Conservation (phyloP, 2,329 filamentous ascomycete species). For the Aspergillus sp. region DNA sequence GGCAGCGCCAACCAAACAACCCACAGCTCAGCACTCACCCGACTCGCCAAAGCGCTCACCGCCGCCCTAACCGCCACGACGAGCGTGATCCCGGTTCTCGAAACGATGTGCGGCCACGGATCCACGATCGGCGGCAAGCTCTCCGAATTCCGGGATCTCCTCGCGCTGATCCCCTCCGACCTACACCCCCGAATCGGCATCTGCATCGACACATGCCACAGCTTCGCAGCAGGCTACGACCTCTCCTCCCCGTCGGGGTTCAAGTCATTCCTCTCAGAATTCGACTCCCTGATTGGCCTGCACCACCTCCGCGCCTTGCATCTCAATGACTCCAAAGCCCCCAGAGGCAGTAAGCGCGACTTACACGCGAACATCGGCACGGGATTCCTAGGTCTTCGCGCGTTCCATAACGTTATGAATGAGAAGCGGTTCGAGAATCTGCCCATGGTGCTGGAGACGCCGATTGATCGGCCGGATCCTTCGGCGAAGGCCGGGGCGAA, state of each 20-base stretch:
- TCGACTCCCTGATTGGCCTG: conserved; percentile 74
- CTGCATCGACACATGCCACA: conserved; percentile 95
- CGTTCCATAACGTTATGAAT: conserved; percentile 92
- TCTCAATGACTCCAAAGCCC: conserved; percentile 93
- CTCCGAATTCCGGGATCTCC: conserved; percentile 82
- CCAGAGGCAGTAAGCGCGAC: conserved; percentile 76
- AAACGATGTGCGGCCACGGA: conserved; percentile 92
- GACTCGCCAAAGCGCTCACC: conserved; percentile 82
- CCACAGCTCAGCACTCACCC: conserved; percentile 67
- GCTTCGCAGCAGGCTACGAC: conserved; percentile 93
- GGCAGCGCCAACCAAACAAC: conserved; percentile 72
- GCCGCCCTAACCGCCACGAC: conserved; percentile 73
- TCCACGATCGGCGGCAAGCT: conserved; percentile 85
- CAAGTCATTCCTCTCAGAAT: conserved; percentile 68
- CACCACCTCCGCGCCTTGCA: conserved; percentile 83
- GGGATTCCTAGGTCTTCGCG: conserved; percentile 83
- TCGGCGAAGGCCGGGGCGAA: background rate
- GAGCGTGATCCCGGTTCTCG: conserved; percentile 77
- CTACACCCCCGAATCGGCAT: conserved; percentile 85
- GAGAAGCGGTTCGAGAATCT: conserved; percentile 70
- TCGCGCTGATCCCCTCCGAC: conserved; percentile 65
- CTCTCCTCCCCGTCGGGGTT: conserved; percentile 74
- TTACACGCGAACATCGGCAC: conserved; percentile 96
- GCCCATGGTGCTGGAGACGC: conserved; percentile 96
- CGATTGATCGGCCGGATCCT: conserved; percentile 65